Evolutionary conservation across 2,329 filamentous ascomycete species (phyloP), one percentile per base, ranked within the genome.

Genomic region (Xylariaceae sp.): DNA sequence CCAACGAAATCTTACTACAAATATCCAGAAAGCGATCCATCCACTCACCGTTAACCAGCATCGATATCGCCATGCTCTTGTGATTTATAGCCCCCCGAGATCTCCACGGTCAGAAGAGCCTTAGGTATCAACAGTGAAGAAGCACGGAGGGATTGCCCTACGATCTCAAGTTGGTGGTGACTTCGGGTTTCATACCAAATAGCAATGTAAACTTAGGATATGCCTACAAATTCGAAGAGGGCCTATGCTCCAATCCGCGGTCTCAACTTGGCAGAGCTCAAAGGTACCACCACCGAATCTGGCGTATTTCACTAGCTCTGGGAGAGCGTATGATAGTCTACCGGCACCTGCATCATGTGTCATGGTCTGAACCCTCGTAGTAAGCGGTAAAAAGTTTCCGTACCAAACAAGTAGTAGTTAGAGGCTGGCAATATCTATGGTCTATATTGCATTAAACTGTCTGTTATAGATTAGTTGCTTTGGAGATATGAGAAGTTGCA

Each of bases 281-380:
- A 99, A 98, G 44, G 86, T 88, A 48, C 93, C 95, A 53, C 95
- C 95, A 50, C 95, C 95, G 50, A 91, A 89, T 1, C 91, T 91
- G 46, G 93, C 92, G 73, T 99, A 95, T 46, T 71, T 71, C 32
- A 72, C 70, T 7, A 93, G 92, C 32, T 93, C 90, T 16, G 90
- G 89, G 14, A 93, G 77, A 32, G 89, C 90, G 65, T 79, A 79
- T 5, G 89, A 92, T 29, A 93, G 78, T 57, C 95, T 95, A 68
- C 95, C 95, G 48, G 95, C 95, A 60, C 95, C 95, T 44, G 99
- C 95, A 70, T 99, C 95, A 72, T 99, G 95, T 62, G 99, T 98
- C 77, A 98, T 93, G 53, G 91, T 89, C 57, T 62, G 20, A 20
- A 10, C n/a, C n/a, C n/a, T n/a, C n/a, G n/a, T n/a, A n/a, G n/a